A percentile compares a stretch with the other conserved stretches of the same genome.
These are phyloP conservation scores for Trametes sanguinea DNA, from an alignment of 768 basidiomycete genomes.

Conservation along the genomic window DNA sequence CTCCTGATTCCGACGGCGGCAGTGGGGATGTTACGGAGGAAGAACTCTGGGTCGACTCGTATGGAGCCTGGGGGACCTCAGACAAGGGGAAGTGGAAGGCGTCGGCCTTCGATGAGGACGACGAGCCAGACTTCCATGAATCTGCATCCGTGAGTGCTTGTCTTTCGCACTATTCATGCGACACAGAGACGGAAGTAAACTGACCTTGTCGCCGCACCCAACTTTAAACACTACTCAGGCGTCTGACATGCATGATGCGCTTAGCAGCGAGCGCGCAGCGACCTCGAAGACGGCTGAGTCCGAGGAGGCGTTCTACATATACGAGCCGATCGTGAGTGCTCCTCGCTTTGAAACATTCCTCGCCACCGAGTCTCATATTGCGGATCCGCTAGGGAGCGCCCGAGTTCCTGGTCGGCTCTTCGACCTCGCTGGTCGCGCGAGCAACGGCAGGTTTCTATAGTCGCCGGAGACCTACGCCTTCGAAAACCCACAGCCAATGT, in stretches of 20 bases:
- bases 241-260: background rate
- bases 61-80: conserved; percentile 22
- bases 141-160: conserved; percentile 2
- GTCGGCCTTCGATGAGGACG: conserved; percentile 6
- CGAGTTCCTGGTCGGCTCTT: conserved; percentile 26
- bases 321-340: conserved; percentile 23
- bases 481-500: background rate
- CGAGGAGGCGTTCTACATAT: conserved; percentile 17
- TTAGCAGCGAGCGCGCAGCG: background rate
- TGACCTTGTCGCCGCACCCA: conserved; percentile 1
- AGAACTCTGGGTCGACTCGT: conserved; percentile 16
- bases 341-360: conserved; percentile 2
- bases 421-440: conserved; percentile 19
- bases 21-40: conserved; percentile 14
- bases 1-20: conserved; percentile 4
- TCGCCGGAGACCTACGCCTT: background rate
- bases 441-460: conserved; percentile 22
- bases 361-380: background rate
- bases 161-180: background rate
- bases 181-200: background rate
- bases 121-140: background rate
- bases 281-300: background rate
- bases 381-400: conserved; percentile 19
- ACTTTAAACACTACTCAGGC: conserved; percentile 3
- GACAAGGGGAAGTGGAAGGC: conserved; percentile 28